These are phyloP conservation scores for Berkeleyomyces basicola DNA, from an alignment of 2,329 filamentous ascomycete species.

Conservation along the genomic window DNA sequence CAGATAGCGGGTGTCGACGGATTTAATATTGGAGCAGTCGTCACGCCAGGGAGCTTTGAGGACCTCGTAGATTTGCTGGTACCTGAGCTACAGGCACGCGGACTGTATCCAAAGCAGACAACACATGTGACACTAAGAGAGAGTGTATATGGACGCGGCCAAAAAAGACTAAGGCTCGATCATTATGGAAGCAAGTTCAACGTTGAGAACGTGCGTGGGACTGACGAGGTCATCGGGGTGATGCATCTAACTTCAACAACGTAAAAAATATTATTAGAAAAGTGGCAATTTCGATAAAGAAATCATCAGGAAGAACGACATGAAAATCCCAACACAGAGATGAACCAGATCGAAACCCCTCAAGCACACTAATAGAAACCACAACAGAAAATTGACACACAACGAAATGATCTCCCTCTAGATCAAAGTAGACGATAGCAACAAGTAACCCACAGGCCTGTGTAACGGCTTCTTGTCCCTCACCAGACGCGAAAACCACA, in stretches of 20 bases:
- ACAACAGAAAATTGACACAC: not conserved
- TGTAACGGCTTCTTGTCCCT: not conserved
- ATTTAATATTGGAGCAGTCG: constrained; percentile 24
- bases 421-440: not conserved
- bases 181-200: constrained; percentile 1
- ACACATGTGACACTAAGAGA: not conserved
- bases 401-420: not conserved
- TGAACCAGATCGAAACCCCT: not conserved
- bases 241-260: not conserved
- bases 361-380: not conserved
- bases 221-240: not conserved
- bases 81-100: constrained; percentile 42
- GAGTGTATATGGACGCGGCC: not conserved
- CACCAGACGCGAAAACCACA: not conserved
- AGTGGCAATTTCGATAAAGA: too few species aligned
- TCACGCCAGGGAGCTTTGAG: constrained; percentile 43
- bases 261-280: not conserved
- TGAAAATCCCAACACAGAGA: not conserved
- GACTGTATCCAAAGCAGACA: constrained; percentile 28
- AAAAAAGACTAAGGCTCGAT: not conserved
- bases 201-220: not conserved
- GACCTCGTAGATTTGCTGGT: constrained; percentile 48
- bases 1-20: constrained; percentile 46
- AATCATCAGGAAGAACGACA: too few species aligned
- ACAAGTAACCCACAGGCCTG: not conserved